Evolutionary conservation across 106 monocot species (phyloP).

Genomic region (Ottelia alismoides): DNA sequence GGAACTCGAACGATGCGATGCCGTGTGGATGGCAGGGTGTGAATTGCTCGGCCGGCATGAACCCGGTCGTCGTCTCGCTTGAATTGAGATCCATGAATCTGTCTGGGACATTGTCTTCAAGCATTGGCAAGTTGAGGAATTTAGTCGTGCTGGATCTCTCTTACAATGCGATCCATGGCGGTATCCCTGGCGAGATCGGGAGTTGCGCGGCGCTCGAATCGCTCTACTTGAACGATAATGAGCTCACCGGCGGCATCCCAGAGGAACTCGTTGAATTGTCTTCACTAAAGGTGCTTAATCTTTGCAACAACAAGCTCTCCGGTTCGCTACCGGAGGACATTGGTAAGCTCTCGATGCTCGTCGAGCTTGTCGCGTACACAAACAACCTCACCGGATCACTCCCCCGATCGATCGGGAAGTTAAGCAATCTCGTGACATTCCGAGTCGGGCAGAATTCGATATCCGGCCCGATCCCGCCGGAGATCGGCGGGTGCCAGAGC

Average conservation of each 20-base stretch:
- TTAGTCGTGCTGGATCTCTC: slow-evolving; percentile 38
- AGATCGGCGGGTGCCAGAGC: slow-evolving; percentile 40
- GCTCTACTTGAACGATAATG: slow-evolving; percentile 65
- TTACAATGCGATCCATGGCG: slow-evolving; percentile 37
- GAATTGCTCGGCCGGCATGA: slow-evolving; percentile 8
- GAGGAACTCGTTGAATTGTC: slow-evolving; percentile 19
- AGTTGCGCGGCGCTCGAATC: slow-evolving; percentile 28
- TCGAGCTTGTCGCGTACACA: slow-evolving; percentile 72
- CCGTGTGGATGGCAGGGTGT: slow-evolving; percentile 63
- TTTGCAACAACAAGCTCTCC: slow-evolving; percentile 57
- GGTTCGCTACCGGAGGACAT: slow-evolving; percentile 44
- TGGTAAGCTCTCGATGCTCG: slow-evolving; percentile 33
- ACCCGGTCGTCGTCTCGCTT: slow-evolving; percentile 13
- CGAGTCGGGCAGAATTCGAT: slow-evolving; percentile 56
- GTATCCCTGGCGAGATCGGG: slow-evolving; percentile 29
- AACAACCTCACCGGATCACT: slow-evolving; percentile 69
- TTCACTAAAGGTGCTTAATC: slow-evolving; percentile 36
- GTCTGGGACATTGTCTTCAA: slow-evolving; percentile 34
- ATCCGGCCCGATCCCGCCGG: slow-evolving; percentile 50
- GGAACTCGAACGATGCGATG: slow-evolving; percentile 24
- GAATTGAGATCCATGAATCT: slow-evolving; percentile 51
- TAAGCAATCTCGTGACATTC: slow-evolving; percentile 40
- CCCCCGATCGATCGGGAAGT: slow-evolving; percentile 34
- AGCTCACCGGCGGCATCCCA: slow-evolving; percentile 47
- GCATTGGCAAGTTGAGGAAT: slow-evolving; percentile 29